phyloP scores from a whole-genome alignment of 805 yeast species.

The Candida silvicultrix region DNA sequence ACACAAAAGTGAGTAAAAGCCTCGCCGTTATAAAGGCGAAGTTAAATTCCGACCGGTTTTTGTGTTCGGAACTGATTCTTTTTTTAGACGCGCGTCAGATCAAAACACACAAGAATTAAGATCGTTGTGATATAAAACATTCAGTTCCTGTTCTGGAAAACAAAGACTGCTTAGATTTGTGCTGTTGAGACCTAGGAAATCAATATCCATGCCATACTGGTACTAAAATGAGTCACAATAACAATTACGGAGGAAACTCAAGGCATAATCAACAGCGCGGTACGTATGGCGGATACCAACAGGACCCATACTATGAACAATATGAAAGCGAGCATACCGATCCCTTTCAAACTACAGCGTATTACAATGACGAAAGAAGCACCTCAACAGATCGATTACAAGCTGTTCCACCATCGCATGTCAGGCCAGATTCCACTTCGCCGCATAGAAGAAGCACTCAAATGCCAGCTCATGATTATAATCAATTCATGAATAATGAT shows the following conservation, averaged over 20 bases:
- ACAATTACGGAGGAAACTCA: not conserved
- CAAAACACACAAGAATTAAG: not conserved
- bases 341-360: conserved; percentile 7
- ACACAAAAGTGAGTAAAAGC: not conserved
- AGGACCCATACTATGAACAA: conserved; percentile 3
- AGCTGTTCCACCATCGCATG: conserved; percentile 9
- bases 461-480: not conserved
- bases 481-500: not conserved
- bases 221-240: conserved; percentile 3
- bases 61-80: not conserved
- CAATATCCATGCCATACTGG: too few relatives aligned
- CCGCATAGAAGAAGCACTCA: conserved; percentile 11
- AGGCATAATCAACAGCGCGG: conserved; percentile 1
- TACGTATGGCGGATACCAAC: conserved; percentile 2
- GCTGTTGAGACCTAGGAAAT: conserved; percentile 6
- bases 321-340: conserved; percentile 7
- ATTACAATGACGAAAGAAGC: conserved; percentile 1
- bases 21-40: not conserved
- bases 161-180: not conserved
- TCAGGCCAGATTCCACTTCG: conserved; percentile 7
- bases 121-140: not conserved
- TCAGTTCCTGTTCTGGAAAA: not conserved
- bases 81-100: not conserved
- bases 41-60: not conserved
- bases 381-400: conserved; percentile 16